Conservation (phyloP, 2,329 filamentous ascomycete species). For the Monilinia vaccinii-corymbosi region DNA sequence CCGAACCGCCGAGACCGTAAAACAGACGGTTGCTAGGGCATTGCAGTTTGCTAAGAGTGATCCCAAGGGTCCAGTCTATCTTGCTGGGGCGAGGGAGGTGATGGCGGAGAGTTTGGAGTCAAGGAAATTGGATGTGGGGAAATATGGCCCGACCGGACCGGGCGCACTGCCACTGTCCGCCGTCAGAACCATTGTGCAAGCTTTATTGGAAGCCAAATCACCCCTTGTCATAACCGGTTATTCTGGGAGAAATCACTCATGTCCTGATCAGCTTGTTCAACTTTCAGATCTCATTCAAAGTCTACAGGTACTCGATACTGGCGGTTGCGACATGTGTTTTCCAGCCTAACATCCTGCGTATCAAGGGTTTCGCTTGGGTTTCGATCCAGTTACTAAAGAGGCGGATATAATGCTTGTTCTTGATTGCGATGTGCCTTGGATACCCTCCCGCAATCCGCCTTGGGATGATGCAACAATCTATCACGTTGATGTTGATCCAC, state of each 20-base stretch:
- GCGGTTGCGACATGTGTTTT: slow-evolving; percentile 73
- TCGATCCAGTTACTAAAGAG: slow-evolving; percentile 58
- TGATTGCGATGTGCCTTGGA: slow-evolving; percentile 87
- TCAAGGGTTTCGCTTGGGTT: slow-evolving; percentile 62
- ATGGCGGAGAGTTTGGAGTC: background rate
- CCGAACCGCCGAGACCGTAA: background rate
- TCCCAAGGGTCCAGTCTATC: background rate
- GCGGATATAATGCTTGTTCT: slow-evolving; percentile 76
- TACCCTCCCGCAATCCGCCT: slow-evolving; percentile 50
- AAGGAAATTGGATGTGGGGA: background rate
- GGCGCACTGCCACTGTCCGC: background rate
- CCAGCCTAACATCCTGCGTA: slow-evolving; percentile 57
- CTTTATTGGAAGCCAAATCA: slow-evolving; percentile 19
- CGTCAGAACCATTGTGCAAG: background rate
- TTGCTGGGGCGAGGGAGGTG: background rate
- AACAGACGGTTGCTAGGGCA: background rate
- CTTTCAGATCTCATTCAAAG: slow-evolving; percentile 57
- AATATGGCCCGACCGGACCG: background rate
- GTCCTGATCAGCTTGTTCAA: slow-evolving; percentile 51
- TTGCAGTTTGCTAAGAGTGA: slow-evolving; percentile 2
- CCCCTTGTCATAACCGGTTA: slow-evolving; percentile 66
- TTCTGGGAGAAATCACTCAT: slow-evolving; percentile 54
- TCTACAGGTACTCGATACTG: slow-evolving; percentile 61
- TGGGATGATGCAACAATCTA: slow-evolving; percentile 41
- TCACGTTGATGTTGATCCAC: slow-evolving; percentile 53